Conservation (phyloP, 495 filamentous ascomycete species). For the Bombardia bombarda region DNA sequence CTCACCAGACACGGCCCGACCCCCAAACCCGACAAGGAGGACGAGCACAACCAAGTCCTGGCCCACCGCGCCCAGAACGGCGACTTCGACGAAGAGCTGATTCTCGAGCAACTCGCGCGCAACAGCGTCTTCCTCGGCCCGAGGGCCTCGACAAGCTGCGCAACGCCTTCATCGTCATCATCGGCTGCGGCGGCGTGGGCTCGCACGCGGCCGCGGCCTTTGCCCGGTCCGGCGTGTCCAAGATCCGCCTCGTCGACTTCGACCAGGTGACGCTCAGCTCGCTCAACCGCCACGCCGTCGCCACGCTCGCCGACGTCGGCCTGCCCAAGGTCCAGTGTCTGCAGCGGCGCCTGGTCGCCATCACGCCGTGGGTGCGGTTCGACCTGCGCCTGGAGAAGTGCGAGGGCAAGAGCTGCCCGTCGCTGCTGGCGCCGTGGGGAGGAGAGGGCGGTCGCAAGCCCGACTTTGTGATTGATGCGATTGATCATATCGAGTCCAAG, state of each 20-base stretch:
- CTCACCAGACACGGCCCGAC: slow-evolving; percentile 66
- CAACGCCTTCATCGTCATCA: slow-evolving; percentile 73
- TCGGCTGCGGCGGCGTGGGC: slow-evolving; percentile 92
- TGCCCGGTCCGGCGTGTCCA: slow-evolving; percentile 78
- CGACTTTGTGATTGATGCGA: slow-evolving; percentile 90
- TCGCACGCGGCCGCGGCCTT: slow-evolving; percentile 84
- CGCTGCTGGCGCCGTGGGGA: slow-evolving; percentile 54
- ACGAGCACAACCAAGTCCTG: slow-evolving; percentile 65
- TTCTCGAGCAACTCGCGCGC: slow-evolving; percentile 90
- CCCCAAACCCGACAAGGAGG: slow-evolving; percentile 55
- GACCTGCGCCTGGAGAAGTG: slow-evolving; percentile 85
- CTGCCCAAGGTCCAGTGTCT: slow-evolving; percentile 89
- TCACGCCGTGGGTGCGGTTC: slow-evolving; percentile 86
- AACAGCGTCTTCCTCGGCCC: slow-evolving; percentile 85
- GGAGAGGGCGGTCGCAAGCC: slow-evolving; percentile 54
- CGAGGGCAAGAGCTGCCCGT: slow-evolving; percentile 47
- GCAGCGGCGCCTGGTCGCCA: slow-evolving; percentile 65
- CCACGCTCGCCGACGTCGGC: slow-evolving; percentile 88
- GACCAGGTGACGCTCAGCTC: slow-evolving; percentile 94
- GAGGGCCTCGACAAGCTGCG: slow-evolving; percentile 73
- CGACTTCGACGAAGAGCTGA: slow-evolving; percentile 91
- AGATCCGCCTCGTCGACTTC: slow-evolving; percentile 89
- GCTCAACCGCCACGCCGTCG: slow-evolving; percentile 89
- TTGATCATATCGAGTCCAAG: slow-evolving; percentile 97
- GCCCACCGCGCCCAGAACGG: slow-evolving; percentile 75